Evolutionary conservation across 2,329 filamentous ascomycete species (phyloP).

Genomic region (Pseudonectria buxi): DNA sequence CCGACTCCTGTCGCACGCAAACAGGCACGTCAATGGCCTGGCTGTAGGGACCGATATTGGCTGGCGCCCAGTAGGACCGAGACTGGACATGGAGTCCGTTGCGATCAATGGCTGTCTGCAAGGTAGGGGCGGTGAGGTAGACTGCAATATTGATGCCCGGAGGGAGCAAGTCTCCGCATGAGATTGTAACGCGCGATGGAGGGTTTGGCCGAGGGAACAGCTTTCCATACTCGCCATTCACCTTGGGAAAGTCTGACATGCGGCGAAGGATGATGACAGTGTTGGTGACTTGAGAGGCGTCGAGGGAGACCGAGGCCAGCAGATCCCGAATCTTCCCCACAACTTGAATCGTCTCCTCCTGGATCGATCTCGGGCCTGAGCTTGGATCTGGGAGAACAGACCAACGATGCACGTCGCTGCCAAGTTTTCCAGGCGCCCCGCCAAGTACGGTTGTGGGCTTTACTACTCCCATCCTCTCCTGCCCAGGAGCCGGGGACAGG

Average conservation of each 20-base stretch:
- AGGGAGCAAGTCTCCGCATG: conserved; percentile 64
- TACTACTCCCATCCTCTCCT: too few relatives aligned
- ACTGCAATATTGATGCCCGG: conserved; percentile 53
- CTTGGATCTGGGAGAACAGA: conserved; percentile 28
- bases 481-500: conserved; percentile 1
- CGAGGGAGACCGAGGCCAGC: conserved; percentile 27
- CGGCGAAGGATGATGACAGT: conserved; percentile 64
- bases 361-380: conserved; percentile 27
- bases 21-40: conserved; percentile 63
- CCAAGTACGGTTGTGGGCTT: too few relatives aligned
- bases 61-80: conserved; percentile 92
- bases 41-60: conserved; percentile 95
- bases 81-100: conserved; percentile 82
- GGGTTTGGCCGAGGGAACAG: conserved; percentile 76
- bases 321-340: conserved; percentile 37
- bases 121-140: conserved; percentile 37
- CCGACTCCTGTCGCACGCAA: conserved; percentile 8
- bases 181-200: conserved; percentile 76
- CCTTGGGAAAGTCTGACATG: conserved; percentile 69
- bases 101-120: conserved; percentile 30
- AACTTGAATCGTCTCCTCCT: conserved; percentile 42
- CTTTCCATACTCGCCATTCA: conserved; percentile 70
- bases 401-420: conserved; percentile 29
- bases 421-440: conserved; percentile 5
- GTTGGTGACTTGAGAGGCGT: conserved; percentile 40